Conservation (phyloP, 345 rosid species). For the Eucalyptus guilfoylei region DNA sequence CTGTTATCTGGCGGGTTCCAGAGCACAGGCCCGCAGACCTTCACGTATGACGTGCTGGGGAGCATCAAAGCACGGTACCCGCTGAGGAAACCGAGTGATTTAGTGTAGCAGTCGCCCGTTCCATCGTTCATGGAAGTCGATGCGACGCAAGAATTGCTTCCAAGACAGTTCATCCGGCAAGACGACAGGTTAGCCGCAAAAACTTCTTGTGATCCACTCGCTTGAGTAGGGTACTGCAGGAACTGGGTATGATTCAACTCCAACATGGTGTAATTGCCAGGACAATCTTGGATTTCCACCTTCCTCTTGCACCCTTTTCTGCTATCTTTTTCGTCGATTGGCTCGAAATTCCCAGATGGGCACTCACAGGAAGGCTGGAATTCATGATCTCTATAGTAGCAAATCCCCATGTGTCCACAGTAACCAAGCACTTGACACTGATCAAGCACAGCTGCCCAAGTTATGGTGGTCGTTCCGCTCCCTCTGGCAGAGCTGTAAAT, state of each 20-base stretch:
- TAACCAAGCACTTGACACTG: conserved; percentile 55
- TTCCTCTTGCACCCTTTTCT: conserved; percentile 57
- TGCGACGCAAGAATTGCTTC: conserved; percentile 27
- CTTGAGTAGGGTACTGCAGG: conserved; percentile 16
- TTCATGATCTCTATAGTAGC: conserved; percentile 25
- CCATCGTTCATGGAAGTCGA: conserved; percentile 57
- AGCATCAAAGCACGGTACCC: conserved; percentile 44
- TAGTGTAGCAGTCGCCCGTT: conserved; percentile 35
- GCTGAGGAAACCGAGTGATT: conserved; percentile 17
- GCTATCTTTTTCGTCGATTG: conserved; percentile 24
- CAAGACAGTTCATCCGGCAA: conserved; percentile 46
- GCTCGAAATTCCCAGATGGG: conserved; percentile 56
- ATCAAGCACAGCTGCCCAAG: conserved; percentile 55
- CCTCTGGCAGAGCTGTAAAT: conserved; percentile 26
- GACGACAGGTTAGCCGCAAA: conserved; percentile 34
- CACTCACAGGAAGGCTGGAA: conserved; percentile 37
- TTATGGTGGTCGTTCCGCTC: conserved; percentile 1
- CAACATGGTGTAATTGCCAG: conserved; percentile 35
- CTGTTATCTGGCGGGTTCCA: conserved; percentile 7
- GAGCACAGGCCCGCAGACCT: conserved; percentile 45
- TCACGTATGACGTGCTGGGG: conserved; percentile 50
- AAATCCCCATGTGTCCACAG: conserved; percentile 60
- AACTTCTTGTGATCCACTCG: conserved; percentile 16
- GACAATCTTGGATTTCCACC: conserved; percentile 36
- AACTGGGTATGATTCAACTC: conserved; percentile 34